These are phyloP conservation scores for Paspalum notatum DNA, from an alignment of 176 grass and related monocot species.

Conservation along the genomic window DNA sequence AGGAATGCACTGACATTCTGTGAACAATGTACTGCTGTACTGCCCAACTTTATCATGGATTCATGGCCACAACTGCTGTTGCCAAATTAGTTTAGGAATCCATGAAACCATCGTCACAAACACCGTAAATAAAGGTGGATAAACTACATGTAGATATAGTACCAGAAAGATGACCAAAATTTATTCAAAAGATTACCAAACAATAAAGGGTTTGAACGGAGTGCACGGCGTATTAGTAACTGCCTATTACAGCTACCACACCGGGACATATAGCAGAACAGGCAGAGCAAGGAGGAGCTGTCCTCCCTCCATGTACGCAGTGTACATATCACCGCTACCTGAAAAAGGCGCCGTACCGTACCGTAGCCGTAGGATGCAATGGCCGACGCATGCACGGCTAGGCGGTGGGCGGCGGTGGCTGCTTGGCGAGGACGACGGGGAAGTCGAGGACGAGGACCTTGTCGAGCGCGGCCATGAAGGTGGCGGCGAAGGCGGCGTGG, in stretches of 20 bases:
- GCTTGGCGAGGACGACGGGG: constrained; percentile 56
- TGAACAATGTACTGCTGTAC: too few species aligned
- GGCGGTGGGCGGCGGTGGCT: constrained; percentile 1
- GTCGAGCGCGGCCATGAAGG: constrained; percentile 65
- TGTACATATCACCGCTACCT: too few species aligned
- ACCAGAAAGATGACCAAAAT: constrained; percentile 24
- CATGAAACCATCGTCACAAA: constrained; percentile 34
- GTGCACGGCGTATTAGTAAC: constrained; percentile 13
- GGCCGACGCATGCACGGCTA: background rate
- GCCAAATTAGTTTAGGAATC: constrained; percentile 5
- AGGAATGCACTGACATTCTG: background rate
- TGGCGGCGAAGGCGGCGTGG: constrained; percentile 51
- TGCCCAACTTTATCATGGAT: too few species aligned
- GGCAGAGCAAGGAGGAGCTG: background rate
- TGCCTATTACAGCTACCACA: constrained; percentile 21
- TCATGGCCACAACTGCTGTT: too few species aligned
- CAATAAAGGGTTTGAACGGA: background rate
- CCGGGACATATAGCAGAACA: background rate
- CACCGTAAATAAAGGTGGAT: constrained; percentile 29
- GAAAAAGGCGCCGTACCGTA: background rate
- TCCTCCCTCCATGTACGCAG: too few species aligned
- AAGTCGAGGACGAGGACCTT: constrained; percentile 74
- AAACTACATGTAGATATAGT: background rate
- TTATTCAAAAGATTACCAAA: constrained; percentile 40
- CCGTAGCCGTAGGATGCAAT: background rate